A percentile compares a stretch with the other conserved stretches of the same genome.
Conservation (phyloP, 2,329 filamentous ascomycete species). For the Fusarium albosuccineum region DNA sequence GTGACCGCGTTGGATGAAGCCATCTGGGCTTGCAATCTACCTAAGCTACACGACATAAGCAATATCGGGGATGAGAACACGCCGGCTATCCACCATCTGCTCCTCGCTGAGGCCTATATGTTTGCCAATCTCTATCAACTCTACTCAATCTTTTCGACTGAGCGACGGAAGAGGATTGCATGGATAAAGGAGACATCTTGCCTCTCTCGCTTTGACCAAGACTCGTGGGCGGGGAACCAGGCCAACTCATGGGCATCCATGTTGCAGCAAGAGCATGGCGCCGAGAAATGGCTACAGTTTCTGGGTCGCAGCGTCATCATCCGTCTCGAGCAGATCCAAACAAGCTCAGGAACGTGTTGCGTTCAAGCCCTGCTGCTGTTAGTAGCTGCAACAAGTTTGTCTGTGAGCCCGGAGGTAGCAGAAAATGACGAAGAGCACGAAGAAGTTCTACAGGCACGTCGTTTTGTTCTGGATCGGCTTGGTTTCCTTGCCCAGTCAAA, state of each 20-base stretch:
- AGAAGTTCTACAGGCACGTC: neutral
- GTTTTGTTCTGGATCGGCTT: slow-evolving; percentile 1
- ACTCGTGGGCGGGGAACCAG: neutral
- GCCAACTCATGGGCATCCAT: neutral
- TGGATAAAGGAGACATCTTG: neutral
- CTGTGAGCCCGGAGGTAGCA: neutral
- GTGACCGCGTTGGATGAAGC: neutral
- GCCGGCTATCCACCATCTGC: slow-evolving; percentile 4
- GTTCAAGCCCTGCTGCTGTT: slow-evolving; percentile 2
- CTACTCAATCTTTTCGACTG: neutral
- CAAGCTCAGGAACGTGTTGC: neutral
- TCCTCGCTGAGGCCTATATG: slow-evolving; percentile 11
- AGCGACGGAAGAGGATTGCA: neutral
- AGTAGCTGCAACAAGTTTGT: neutral
- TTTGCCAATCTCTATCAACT: slow-evolving; percentile 6
- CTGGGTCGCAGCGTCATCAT: slow-evolving; percentile 4
- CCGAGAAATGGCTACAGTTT: neutral
- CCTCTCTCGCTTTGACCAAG: neutral
- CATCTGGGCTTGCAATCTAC: slow-evolving; percentile 3
- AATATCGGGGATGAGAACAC: slow-evolving; percentile 7
- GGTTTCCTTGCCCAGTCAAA: neutral
- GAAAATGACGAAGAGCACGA: neutral
- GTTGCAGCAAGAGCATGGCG: neutral
- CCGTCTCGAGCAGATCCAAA: slow-evolving; percentile 1
- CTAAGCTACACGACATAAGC: neutral